Percentiles rank a stretch among this genome's conserved stretches.
These are phyloP conservation scores for Suhomyces maxii DNA, from an alignment of 1,139 yeast genomes.

Conservation along the genomic window DNA sequence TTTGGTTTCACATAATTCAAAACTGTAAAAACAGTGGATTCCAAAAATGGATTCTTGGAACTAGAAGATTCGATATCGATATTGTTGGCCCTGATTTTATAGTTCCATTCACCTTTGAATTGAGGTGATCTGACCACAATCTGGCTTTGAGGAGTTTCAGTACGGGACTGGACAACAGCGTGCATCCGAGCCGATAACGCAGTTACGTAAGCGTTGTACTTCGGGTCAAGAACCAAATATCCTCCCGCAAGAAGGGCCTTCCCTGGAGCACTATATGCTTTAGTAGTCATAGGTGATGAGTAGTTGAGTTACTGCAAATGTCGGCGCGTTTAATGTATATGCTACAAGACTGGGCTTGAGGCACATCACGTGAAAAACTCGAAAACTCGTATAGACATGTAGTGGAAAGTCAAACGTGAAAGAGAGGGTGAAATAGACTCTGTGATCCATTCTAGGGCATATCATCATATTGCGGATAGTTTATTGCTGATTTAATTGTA, in stretches of 20 bases:
- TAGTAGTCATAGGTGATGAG: slow-evolving; percentile 5
- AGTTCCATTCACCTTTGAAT: slow-evolving; percentile 73
- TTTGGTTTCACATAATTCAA: slow-evolving; percentile 49
- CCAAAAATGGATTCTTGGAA: slow-evolving; percentile 69
- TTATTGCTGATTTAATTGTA: no score
- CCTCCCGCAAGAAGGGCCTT: slow-evolving; percentile 95
- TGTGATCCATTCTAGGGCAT: no score
- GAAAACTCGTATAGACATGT: no score
- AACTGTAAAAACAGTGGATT: slow-evolving; percentile 58
- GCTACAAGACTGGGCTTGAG: background rate
- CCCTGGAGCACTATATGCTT: slow-evolving; percentile 85
- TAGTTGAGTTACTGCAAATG: background rate
- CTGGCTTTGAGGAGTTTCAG: slow-evolving; percentile 15
- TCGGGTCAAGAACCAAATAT: slow-evolving; percentile 80
- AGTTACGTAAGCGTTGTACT: slow-evolving; percentile 74
- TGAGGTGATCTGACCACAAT: slow-evolving; percentile 74
- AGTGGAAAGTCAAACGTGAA: no score
- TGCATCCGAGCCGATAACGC: slow-evolving; percentile 92
- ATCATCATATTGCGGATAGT: no score
- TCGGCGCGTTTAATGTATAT: no score
- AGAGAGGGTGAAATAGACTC: no score
- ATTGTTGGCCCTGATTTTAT: slow-evolving; percentile 27
- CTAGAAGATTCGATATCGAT: background rate
- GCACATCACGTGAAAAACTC: background rate
- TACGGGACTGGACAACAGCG: slow-evolving; percentile 48